Base-by-base conservation (phyloP, 305 asterid species). In the Stenogyne calaminthoides region DNA sequence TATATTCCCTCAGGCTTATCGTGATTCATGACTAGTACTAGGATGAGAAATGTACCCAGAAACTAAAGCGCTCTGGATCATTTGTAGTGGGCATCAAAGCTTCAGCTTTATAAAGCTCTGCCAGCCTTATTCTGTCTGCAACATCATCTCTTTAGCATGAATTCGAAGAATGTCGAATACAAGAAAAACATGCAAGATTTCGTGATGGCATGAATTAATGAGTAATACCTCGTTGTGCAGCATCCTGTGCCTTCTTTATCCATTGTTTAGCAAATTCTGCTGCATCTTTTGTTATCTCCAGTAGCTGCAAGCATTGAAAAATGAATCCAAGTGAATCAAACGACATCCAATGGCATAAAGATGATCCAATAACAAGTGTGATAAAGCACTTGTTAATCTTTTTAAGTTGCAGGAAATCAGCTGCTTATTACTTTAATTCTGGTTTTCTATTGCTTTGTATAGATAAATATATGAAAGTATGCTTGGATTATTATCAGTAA, bases 1-100 rank as follows among this genome's bases (percentile, higher is more conserved):
- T 32, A 32, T 32, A 4, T 32, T 32, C 51, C 15, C 51, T 47
- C 2, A 60, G 44, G 56, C 51, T 46, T 18, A 47, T 74, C 40
- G 64, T 40, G 16, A 59, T 63, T 49, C 56, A 49, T 10, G 46
- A 73, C 63, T 49, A 46, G 56, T 49, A 32, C 20, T 56, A 19
- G 14, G 67, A 18, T 18, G 25, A 47, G 62, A 59, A 55, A 55
- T 20, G 27, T 89, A 91, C 97, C 97, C 97, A 91, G 77, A 91
- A 91, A 79, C 96, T 91, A 74, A 91, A 88, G 69, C 80, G 84
- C 84, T 89, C 97, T 9, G 91, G 96, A 81, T 91, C 95, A 64
- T 58, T 81, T 44, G 91, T 72, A 6, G 90, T 25, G 39, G 97
- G 97, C 92, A 89, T 88, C 78, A 89, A 72, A n/a, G 92, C 89